Evolutionary conservation across 306 rosid species (phyloP), one percentile per base, ranked within the genome.

Genomic region (Benincasa hispida): DNA sequence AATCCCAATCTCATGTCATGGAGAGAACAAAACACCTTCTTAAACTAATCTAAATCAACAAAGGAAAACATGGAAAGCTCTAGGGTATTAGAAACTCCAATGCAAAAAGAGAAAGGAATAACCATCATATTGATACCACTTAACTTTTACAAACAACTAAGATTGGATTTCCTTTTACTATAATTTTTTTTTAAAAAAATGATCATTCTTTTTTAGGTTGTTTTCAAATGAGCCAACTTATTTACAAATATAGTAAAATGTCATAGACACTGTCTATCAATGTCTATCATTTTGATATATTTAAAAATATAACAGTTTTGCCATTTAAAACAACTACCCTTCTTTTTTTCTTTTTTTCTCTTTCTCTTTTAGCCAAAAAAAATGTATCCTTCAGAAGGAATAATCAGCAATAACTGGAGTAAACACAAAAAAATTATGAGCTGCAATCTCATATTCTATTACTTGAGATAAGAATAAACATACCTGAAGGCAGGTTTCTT

Each of bases 401-500:
- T 10, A 70, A 70, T 21, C 76, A 48, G 35, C 1, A 15, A 28
- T 48, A 27, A 3, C 61, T 72, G 15, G 61, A 30, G 19, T 17
- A 10, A n/a, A 68, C 45, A 45, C 12, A 68, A 79, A 25, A n/a
- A 42, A 73, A 51, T 27, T 10, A 6, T 37, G 18, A 24, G 60
- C 48, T 59, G 45, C 60, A 28, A 28, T 50, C 41, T 72, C 59
- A 72, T 48, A 48, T 48, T 48, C 25, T 15, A 25, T 72, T 72
- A 60, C 59, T 51, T 17, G 76, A 19, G 47, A 51, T 19, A 19
- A 50, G 45, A 50, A 48, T 72, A 72, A 18, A 51, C 54, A 48
- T 89, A 93, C 98, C 98, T 93, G 98, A 81, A 93, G 98, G 85
- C 98, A 91, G 15, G 98, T 93, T 87, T 93, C 98, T 84, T 93